These are phyloP conservation scores for Capsicum chinense DNA, from an alignment of 257 asterid genomes.

Conservation along the genomic window DNA sequence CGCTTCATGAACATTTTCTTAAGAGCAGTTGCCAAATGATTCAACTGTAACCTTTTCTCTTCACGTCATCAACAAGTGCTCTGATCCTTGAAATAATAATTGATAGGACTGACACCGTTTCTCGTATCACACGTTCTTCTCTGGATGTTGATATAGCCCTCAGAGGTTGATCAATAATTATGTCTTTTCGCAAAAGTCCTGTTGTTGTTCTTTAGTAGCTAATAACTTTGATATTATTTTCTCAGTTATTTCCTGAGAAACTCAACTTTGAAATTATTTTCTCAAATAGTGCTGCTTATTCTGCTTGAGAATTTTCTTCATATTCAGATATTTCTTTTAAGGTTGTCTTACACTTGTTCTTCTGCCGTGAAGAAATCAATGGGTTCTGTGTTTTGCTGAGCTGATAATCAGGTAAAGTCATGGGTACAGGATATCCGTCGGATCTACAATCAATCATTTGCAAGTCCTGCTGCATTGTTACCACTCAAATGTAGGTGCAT, in stretches of 20 bases:
- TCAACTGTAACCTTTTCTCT: slow-evolving; percentile 72
- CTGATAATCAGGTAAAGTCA: slow-evolving; percentile 34
- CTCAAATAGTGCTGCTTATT: slow-evolving; percentile 65
- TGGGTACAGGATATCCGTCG: slow-evolving; percentile 28
- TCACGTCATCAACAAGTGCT: slow-evolving; percentile 66
- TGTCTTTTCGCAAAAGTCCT: slow-evolving; percentile 74
- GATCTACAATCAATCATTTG: slow-evolving; percentile 35
- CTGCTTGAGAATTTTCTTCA: slow-evolving; percentile 44
- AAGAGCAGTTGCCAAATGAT: slow-evolving; percentile 82
- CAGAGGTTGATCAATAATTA: slow-evolving; percentile 76
- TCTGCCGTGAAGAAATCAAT: slow-evolving; percentile 37
- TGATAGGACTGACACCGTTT: slow-evolving; percentile 72
- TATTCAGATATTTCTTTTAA: slow-evolving; percentile 39
- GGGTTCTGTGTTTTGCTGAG: slow-evolving; percentile 34
- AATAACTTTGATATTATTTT: slow-evolving; percentile 32
- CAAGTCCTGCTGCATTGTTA: slow-evolving; percentile 33
- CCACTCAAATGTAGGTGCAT: slow-evolving; percentile 33
- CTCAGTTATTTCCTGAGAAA: slow-evolving; percentile 55
- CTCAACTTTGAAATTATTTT: slow-evolving; percentile 73
- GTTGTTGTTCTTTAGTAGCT: slow-evolving; percentile 55
- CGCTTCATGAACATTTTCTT: slow-evolving; percentile 79
- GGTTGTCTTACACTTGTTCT: slow-evolving; percentile 46
- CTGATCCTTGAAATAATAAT: slow-evolving; percentile 63
- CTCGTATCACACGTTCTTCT: slow-evolving; percentile 68
- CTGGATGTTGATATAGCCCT: slow-evolving; percentile 72